A percentile compares a stretch with the other conserved stretches of the same genome.
Evolutionary conservation across 345 rosid genomes (phyloP).

Genomic region (Pseudoturritis turrita): DNA sequence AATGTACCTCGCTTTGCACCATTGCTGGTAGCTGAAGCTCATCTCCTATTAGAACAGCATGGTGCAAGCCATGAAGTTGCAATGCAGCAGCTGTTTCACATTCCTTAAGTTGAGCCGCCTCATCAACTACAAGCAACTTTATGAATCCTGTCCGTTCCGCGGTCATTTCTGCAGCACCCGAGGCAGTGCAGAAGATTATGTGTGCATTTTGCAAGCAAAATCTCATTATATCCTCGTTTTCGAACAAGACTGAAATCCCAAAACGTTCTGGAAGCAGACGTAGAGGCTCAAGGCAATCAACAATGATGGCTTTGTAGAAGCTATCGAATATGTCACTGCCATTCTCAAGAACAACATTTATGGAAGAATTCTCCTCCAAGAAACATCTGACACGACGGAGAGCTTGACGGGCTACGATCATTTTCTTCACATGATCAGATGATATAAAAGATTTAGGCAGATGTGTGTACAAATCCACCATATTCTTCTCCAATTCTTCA

Average conservation of each 20-base stretch:
- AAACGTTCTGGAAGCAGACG: neutral
- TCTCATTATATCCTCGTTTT: neutral
- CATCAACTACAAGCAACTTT: constrained; percentile 40
- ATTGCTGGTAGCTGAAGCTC: constrained; percentile 44
- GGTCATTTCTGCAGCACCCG: constrained; percentile 31
- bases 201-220: constrained; percentile 34
- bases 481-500: constrained; percentile 7
- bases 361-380: neutral
- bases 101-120: constrained; percentile 54
- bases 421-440: constrained; percentile 13
- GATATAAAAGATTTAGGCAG: constrained; percentile 27
- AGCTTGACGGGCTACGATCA: constrained; percentile 17
- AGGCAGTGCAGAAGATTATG: constrained; percentile 40
- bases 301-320: neutral
- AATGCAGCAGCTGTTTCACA: constrained; percentile 44
- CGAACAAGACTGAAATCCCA: neutral
- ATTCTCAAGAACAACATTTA: neutral
- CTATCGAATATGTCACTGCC: neutral
- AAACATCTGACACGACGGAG: neutral
- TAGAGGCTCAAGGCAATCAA: constrained; percentile 9
- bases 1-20: constrained; percentile 44
- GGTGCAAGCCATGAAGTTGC: constrained; percentile 36
- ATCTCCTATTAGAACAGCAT: constrained; percentile 46
- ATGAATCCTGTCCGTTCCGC: neutral
- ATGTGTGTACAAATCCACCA: constrained; percentile 31